Evolutionary conservation across 2,329 filamentous ascomycete genomes (phyloP).

Genomic region (Zasmidium angulare): DNA sequence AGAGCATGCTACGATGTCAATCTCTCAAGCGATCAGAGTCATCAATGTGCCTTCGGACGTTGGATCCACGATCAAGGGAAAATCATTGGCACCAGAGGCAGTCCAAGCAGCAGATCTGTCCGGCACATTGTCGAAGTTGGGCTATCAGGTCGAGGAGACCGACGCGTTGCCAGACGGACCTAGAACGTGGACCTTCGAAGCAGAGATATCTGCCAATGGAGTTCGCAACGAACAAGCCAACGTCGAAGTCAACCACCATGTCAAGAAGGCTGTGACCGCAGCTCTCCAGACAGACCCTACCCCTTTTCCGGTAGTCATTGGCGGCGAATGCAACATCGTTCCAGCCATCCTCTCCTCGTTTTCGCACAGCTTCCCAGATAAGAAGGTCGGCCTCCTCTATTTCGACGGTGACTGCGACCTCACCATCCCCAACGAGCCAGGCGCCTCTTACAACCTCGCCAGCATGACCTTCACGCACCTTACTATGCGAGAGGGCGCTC

Average conservation of each 20-base stretch:
- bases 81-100: conserved; percentile 1
- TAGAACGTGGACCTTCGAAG: not conserved
- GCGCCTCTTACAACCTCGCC: not conserved
- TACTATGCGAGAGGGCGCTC: conserved; percentile 2
- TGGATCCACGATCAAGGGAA: conserved; percentile 6
- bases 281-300: not conserved
- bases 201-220: not conserved
- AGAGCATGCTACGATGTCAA: not conserved
- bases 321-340: conserved; percentile 1
- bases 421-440: not conserved
- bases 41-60: conserved; percentile 5
- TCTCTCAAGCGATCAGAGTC: not conserved
- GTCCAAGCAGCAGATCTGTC: conserved; percentile 1
- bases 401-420: conserved; percentile 2
- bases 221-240: conserved; percentile 2
- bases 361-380: not conserved
- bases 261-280: not conserved
- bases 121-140: not conserved
- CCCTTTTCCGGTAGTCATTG: not conserved
- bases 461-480: conserved; percentile 7
- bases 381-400: not conserved
- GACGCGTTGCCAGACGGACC: not conserved
- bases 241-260: not conserved
- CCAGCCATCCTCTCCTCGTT: conserved; percentile 1
- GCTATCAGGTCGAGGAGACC: not conserved